Evolutionary conservation across 75 land plant genomes (phyloP).

Genomic region (Pinus tabuliformis): DNA sequence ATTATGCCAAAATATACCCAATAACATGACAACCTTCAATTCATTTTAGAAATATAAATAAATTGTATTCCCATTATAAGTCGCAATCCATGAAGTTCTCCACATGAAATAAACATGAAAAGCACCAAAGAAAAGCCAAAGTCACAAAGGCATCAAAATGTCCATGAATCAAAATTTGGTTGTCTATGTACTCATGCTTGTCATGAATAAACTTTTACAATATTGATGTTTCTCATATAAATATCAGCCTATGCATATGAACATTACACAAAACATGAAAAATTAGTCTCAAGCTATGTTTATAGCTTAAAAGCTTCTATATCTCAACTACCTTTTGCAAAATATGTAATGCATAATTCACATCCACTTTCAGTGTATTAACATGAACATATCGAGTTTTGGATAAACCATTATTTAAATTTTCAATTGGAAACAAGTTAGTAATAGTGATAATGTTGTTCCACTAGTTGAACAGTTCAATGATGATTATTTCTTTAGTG

Average conservation of each 20-base stretch:
- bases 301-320: conserved; percentile 8
- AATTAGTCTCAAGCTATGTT: not conserved
- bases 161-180: not conserved
- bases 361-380: conserved; percentile 68
- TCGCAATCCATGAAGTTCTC: no score
- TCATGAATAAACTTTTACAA: not conserved
- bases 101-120: no score
- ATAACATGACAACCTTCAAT: no score
- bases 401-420: no score
- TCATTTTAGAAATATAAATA: no score
- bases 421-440: no score
- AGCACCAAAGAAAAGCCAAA: not conserved
- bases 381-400: conserved; percentile 84
- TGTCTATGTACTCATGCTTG: not conserved
- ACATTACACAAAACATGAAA: not conserved
- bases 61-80: no score
- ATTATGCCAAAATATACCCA: no score
- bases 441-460: no score
- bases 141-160: not conserved
- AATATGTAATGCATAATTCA: conserved; percentile 46
- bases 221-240: not conserved
- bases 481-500: no score
- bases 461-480: no score
- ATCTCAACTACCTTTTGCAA: conserved; percentile 35
- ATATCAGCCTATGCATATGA: not conserved